Percentiles rank a stretch among this genome's conserved stretches.
Evolutionary conservation across 768 basidiomycete species (phyloP).

Genomic region (Suillus plorans): DNA sequence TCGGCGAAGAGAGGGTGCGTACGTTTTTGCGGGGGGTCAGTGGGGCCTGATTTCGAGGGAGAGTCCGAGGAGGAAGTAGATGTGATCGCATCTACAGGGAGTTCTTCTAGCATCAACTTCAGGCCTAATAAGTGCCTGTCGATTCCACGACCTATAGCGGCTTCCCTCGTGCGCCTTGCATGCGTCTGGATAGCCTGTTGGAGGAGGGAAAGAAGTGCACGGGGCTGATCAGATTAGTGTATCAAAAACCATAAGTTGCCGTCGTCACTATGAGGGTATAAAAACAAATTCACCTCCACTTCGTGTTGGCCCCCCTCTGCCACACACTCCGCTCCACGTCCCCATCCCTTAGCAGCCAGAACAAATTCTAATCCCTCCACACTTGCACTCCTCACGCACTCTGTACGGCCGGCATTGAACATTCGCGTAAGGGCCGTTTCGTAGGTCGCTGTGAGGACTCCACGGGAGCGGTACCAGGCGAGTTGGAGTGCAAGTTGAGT

Average conservation of each 20-base stretch:
- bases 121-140: constrained; percentile 92
- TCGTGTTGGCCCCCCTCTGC: no score
- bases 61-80: neutral
- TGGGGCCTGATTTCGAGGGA: constrained; percentile 6
- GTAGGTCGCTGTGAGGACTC: constrained; percentile 83
- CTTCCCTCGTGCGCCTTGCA: constrained; percentile 67
- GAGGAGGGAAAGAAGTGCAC: constrained; percentile 47
- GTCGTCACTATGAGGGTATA: neutral
- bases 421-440: constrained; percentile 89
- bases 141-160: constrained; percentile 79
- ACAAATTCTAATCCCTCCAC: constrained; percentile 46
- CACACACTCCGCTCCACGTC: neutral
- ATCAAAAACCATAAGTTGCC: neutral
- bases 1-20: constrained; percentile 66
- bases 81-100: neutral
- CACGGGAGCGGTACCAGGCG: constrained; percentile 82
- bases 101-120: constrained; percentile 53
- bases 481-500: constrained; percentile 91
- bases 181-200: constrained; percentile 71
- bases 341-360: constrained; percentile 17
- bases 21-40: constrained; percentile 31
- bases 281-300: neutral
- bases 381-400: constrained; percentile 74
- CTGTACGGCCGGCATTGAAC: constrained; percentile 86
- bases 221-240: constrained; percentile 20